Conservation (phyloP, 306 rosid genomes). For the Lathyrus aphaca region DNA sequence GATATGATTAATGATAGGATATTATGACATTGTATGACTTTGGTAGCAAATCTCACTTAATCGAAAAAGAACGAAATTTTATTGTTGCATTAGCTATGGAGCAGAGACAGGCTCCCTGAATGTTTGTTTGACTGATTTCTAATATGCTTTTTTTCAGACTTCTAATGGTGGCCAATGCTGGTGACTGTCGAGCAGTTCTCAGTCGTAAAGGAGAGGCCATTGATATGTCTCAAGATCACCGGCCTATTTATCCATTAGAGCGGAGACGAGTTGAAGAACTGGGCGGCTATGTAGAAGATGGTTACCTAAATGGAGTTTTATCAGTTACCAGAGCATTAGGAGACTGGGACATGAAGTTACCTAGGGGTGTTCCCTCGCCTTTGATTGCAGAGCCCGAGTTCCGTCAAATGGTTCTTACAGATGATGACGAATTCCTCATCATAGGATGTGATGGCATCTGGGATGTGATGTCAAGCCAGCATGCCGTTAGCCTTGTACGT, state of each 20-base stretch:
- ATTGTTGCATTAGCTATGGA: not conserved
- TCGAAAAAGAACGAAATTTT: not conserved
- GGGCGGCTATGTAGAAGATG: conserved; percentile 82
- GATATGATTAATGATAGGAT: not conserved
- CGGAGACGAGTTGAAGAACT: conserved; percentile 72
- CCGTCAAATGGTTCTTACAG: conserved; percentile 63
- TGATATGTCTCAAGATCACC: conserved; percentile 94
- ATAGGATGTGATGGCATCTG: conserved; percentile 98
- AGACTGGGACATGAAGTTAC: conserved; percentile 96
- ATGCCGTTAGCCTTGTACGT: conserved; percentile 81
- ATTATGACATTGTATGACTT: not conserved
- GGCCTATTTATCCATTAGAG: conserved; percentile 75
- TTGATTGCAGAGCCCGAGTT: conserved; percentile 94
- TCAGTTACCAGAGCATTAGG: conserved; percentile 91
- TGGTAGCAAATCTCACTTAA: not conserved
- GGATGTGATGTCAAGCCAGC: conserved; percentile 91
- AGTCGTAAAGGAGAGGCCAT: conserved; percentile 89
- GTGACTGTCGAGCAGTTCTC: conserved; percentile 98
- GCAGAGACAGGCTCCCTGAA: conserved; percentile 10
- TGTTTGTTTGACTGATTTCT: conserved; percentile 38
- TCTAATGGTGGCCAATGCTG: conserved; percentile 94
- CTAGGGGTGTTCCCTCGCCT: conserved; percentile 78
- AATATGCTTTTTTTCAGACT: conserved; percentile 52
- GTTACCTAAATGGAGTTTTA: conserved; percentile 85
- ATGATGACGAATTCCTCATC: conserved; percentile 95